Conservation (phyloP, 2,329 filamentous ascomycete species). For the Penicillium nordicum region DNA sequence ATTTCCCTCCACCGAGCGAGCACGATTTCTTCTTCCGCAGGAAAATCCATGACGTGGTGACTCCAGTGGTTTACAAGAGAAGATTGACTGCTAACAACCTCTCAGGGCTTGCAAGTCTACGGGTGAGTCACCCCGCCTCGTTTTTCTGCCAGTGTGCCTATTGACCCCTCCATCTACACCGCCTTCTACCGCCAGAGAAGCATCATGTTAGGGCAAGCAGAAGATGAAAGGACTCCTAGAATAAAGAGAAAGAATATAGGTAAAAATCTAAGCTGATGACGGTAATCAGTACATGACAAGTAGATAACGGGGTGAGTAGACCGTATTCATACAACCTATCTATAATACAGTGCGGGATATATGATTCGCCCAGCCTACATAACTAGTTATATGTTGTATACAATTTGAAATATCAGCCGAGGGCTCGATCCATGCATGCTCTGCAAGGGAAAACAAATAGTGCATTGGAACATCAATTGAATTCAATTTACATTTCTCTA, state of each 20-base stretch:
- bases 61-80: constrained; percentile 25
- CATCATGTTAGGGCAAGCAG: background rate
- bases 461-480: background rate
- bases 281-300: background rate
- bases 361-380: background rate
- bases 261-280: too few species aligned
- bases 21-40: constrained; percentile 81
- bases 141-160: constrained; percentile 21
- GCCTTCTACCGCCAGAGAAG: constrained; percentile 5
- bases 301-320: too few species aligned
- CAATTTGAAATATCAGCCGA: background rate
- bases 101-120: background rate
- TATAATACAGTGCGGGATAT: background rate
- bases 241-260: background rate
- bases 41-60: constrained; percentile 83
- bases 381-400: background rate
- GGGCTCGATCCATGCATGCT: background rate
- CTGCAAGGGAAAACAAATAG: background rate
- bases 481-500: constrained; percentile 12
- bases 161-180: constrained; percentile 15
- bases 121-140: constrained; percentile 26
- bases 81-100: constrained; percentile 24
- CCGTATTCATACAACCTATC: too few species aligned
- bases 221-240: background rate
- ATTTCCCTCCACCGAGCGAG: constrained; percentile 88